Base-by-base conservation (phyloP, 2,329 filamentous ascomycete genomes). In the Orbilia quercus region DNA sequence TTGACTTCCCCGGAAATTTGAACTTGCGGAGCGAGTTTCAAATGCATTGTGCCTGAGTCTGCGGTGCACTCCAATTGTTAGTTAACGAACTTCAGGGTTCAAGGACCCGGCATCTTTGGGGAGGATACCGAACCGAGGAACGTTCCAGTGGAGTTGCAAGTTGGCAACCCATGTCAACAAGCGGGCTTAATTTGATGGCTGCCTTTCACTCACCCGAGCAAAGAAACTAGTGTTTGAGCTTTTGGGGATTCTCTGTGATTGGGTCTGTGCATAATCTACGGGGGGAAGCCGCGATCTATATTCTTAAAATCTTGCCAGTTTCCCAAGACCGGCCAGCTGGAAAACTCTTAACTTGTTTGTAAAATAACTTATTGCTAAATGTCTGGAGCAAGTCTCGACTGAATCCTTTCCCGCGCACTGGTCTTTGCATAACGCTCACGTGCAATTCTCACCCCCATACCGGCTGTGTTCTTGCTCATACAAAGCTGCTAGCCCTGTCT, bases 1-100 rank as follows among this genome's bases (percentile, higher is more conserved):
- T 25, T 25, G n/a, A 58, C 53, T 47, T 60, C 54, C 62, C 62
- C 63, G 50, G 63, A 60, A 59, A 60, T 57, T 65, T 40, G 42
- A 38, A 51, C 42, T 31, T 34, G 53, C 51, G 65, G 59, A 57
- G 57, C 65, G 65, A 70, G 66, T 71, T 71, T 71, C 66, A 64
- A 51, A 42, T 70, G 55, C 48, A 70, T 51, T 67, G 54, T 67
- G 53, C 63, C 63, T 67, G 63, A 58, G 48, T 23, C 20, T 55
- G 36, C 44, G 45, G 31, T 20, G 23, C 53, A 53, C 53, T 36
- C 53, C 38, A 64, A 47, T 55, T 20, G 50, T 23, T 54, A 54
- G 50, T 23, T 54, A 54, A 54, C 50, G 50, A 40, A 22, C 28
- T 36, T 7, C 53, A 45, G 55, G 63, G 63, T 67, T 67, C 63